A percentile compares a stretch with the other conserved stretches of the same genome.
phyloP scores from a whole-genome alignment of 1,139 yeast species.

The Nakaseomyces kungkrabaensis region DNA sequence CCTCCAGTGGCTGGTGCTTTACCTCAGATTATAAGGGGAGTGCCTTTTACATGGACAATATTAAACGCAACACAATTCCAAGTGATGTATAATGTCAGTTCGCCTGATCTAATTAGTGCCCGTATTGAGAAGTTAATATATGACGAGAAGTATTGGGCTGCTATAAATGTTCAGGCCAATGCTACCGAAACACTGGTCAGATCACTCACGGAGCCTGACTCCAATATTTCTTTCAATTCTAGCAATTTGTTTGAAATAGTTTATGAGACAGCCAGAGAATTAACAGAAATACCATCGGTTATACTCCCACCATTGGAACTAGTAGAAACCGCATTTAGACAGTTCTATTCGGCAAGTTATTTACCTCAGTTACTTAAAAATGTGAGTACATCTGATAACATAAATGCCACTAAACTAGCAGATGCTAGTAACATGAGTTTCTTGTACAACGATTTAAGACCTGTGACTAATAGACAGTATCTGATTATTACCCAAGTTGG shows the following conservation, averaged over 20 bases:
- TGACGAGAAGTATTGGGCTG: constrained; percentile 45
- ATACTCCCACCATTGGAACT: constrained; percentile 32
- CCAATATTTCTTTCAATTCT: constrained; percentile 14
- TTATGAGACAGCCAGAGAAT: constrained; percentile 47
- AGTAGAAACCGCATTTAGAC: constrained; percentile 28
- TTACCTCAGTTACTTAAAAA: constrained; percentile 19
- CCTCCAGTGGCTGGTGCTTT: constrained; percentile 4
- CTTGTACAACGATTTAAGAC: constrained; percentile 38
- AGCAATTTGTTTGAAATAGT: constrained; percentile 27
- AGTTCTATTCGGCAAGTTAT: constrained; percentile 21
- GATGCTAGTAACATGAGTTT: constrained; percentile 21
- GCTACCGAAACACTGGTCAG: constrained; percentile 33
- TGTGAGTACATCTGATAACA: not conserved
- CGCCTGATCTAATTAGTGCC: constrained; percentile 30
- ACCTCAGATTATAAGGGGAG: constrained; percentile 8
- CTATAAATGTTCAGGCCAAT: constrained; percentile 38
- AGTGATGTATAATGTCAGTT: constrained; percentile 27
- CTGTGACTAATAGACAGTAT: constrained; percentile 41
- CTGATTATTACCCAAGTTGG: constrained; percentile 68
- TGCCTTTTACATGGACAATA: constrained; percentile 24
- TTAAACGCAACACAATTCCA: constrained; percentile 20
- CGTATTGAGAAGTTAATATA: constrained; percentile 36
- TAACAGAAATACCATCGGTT: constrained; percentile 33
- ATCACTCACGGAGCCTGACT: constrained; percentile 27
- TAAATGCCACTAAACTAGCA: constrained; percentile 7